Evolutionary conservation across 768 basidiomycete species (phyloP).

Genomic region (Mycena rosella): DNA sequence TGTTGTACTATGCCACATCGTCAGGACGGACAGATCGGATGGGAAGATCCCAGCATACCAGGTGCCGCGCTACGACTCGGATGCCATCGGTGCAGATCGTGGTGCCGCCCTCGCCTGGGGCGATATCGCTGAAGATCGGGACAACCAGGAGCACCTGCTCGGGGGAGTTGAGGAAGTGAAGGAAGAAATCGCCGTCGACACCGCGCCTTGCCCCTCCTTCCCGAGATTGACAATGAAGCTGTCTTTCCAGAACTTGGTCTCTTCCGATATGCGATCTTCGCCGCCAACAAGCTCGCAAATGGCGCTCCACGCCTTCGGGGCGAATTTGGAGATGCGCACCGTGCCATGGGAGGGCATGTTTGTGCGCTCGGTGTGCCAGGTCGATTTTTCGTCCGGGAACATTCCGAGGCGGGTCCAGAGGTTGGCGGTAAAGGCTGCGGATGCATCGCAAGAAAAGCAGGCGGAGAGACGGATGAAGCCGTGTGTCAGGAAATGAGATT

Average conservation of each 20-base stretch:
- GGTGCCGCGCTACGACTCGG: slow-evolving; percentile 60
- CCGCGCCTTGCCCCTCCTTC: no score
- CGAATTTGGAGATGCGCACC: slow-evolving; percentile 60
- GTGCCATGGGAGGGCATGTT: slow-evolving; percentile 69
- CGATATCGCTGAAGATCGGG: slow-evolving; percentile 70
- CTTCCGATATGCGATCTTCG: slow-evolving; percentile 66
- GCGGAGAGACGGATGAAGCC: no score
- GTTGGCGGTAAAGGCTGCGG: no score
- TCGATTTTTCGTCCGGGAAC: no score
- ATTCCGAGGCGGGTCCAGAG: no score
- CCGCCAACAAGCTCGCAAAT: slow-evolving; percentile 73
- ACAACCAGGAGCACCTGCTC: slow-evolving; percentile 75
- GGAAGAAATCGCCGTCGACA: slow-evolving; percentile 71
- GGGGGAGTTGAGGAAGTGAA: slow-evolving; percentile 74
- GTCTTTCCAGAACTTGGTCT: slow-evolving; percentile 65
- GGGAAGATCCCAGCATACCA: slow-evolving; percentile 43
- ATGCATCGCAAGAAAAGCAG: no score
- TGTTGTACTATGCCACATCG: slow-evolving; percentile 8
- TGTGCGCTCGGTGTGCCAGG: slow-evolving; percentile 65
- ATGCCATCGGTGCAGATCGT: no score
- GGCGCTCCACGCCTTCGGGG: slow-evolving; percentile 72
- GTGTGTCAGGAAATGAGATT: no score
- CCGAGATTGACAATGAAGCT: slow-evolving; percentile 77
- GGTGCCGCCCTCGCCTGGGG: slow-evolving; percentile 68
- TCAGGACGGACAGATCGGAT: not conserved